Evolutionary conservation across 306 rosid species (phyloP).

Genomic region (Lupinus albus): DNA sequence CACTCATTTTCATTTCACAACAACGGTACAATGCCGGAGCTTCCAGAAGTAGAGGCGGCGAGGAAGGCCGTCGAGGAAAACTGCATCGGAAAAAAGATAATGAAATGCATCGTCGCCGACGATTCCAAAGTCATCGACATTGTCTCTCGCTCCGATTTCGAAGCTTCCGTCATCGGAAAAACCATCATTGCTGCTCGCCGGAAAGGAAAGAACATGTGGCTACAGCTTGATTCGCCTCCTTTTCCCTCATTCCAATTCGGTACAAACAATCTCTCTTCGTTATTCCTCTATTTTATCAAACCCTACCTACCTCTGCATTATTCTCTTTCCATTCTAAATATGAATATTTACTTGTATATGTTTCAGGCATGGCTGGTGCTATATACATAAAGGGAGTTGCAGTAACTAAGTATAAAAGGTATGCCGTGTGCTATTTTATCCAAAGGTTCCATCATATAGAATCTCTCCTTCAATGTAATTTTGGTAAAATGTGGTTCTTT

Average conservation of each 20-base stretch:
- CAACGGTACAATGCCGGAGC: conserved; percentile 68
- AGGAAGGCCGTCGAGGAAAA: conserved; percentile 79
- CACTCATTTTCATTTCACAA: no score
- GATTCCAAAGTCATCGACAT: conserved; percentile 87
- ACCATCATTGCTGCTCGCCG: conserved; percentile 75
- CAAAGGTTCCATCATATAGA: not conserved
- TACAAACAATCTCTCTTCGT: conserved; percentile 25
- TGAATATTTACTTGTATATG: conserved; percentile 15
- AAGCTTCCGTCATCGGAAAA: conserved; percentile 73
- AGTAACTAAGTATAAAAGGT: conserved; percentile 88
- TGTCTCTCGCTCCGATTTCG: conserved; percentile 69
- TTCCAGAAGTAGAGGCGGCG: conserved; percentile 99
- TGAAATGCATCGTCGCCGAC: conserved; percentile 60
- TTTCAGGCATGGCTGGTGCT: conserved; percentile 91
- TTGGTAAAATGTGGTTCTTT: no score
- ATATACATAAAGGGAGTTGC: conserved; percentile 86
- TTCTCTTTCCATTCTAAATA: not conserved
- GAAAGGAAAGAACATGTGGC: conserved; percentile 96
- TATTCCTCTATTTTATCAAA: not conserved
- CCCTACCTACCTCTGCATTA: not conserved
- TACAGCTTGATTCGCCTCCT: conserved; percentile 83
- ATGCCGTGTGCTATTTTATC: conserved; percentile 29
- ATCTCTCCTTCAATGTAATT: conserved; percentile 8
- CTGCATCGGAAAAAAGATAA: conserved; percentile 78
- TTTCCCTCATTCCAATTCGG: conserved; percentile 97